phyloP scores from a whole-genome alignment of 2,329 filamentous ascomycete species.

The Botrytis byssoidea region DNA sequence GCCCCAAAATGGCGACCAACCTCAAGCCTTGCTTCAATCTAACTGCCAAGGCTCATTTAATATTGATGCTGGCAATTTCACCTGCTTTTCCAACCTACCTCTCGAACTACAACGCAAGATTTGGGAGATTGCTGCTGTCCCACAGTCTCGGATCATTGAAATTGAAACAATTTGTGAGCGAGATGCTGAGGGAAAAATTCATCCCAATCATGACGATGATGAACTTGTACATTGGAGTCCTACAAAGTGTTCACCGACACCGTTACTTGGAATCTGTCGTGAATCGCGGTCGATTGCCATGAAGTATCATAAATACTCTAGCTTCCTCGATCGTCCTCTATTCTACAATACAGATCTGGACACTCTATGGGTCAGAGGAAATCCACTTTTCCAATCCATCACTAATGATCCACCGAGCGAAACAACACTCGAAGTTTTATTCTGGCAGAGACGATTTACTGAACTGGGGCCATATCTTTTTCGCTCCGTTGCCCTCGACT shows the following conservation, averaged over 20 bases:
- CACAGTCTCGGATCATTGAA: background rate
- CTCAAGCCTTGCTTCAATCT: background rate
- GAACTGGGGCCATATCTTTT: background rate
- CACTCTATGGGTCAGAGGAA: background rate
- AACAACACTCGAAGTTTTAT: background rate
- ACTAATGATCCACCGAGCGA: accelerated
- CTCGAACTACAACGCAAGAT: background rate
- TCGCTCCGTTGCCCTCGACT: background rate
- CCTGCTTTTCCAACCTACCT: background rate
- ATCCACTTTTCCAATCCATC: background rate
- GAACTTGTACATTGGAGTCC: background rate
- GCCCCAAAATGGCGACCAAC: background rate
- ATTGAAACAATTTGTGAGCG: background rate
- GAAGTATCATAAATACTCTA: background rate
- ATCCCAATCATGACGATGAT: background rate
- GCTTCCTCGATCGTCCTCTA: background rate
- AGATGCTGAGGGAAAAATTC: no score
- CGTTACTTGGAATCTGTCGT: background rate
- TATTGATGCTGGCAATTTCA: no score
- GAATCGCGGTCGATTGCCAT: background rate
- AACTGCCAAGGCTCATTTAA: background rate
- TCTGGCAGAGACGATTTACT: background rate
- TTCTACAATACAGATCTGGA: background rate
- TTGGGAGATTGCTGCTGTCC: background rate
- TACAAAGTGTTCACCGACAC: background rate